A percentile compares a stretch with the other conserved stretches of the same genome.
Evolutionary conservation across 345 rosid genomes (phyloP).

Genomic region (Bruguiera parviflora): DNA sequence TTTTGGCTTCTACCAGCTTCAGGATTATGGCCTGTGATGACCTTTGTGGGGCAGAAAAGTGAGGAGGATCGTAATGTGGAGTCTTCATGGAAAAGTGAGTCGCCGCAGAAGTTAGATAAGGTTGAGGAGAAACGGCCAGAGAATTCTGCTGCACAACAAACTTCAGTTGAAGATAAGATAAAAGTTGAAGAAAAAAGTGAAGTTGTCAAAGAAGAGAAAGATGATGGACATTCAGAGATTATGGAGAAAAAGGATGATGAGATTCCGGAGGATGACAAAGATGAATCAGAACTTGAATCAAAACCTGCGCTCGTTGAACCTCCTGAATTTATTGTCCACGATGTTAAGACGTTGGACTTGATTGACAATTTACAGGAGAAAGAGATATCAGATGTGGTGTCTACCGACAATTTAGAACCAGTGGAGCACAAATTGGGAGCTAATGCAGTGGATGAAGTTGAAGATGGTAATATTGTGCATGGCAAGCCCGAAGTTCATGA

Average conservation of each 20-base stretch:
- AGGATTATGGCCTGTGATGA: constrained; percentile 74
- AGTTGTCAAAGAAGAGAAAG: constrained; percentile 20
- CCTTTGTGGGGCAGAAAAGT: constrained; percentile 68
- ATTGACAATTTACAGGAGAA: constrained; percentile 33
- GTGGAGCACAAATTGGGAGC: constrained; percentile 38
- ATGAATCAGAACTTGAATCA: constrained; percentile 35
- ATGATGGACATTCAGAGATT: constrained; percentile 32
- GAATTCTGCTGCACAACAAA: constrained; percentile 17
- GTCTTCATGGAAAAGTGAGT: constrained; percentile 35
- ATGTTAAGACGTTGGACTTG: constrained; percentile 32
- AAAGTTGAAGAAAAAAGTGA: constrained; percentile 37
- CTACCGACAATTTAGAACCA: constrained; percentile 36
- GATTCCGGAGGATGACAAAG: constrained; percentile 35
- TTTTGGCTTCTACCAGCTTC: constrained; percentile 36
- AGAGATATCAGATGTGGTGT: constrained; percentile 28
- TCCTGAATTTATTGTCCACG: constrained; percentile 35
- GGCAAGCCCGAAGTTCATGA: no score
- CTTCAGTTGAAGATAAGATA: constrained; percentile 37
- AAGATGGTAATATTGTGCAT: constrained; percentile 20
- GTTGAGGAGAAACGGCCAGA: constrained; percentile 33
- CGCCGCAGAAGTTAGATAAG: constrained; percentile 29
- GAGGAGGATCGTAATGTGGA: constrained; percentile 53
- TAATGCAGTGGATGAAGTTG: constrained; percentile 33
- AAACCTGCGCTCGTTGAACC: constrained; percentile 26
- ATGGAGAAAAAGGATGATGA: constrained; percentile 34